Conservation (phyloP, 2,329 filamentous ascomycete species). For the Knoxdaviesia capensis region DNA sequence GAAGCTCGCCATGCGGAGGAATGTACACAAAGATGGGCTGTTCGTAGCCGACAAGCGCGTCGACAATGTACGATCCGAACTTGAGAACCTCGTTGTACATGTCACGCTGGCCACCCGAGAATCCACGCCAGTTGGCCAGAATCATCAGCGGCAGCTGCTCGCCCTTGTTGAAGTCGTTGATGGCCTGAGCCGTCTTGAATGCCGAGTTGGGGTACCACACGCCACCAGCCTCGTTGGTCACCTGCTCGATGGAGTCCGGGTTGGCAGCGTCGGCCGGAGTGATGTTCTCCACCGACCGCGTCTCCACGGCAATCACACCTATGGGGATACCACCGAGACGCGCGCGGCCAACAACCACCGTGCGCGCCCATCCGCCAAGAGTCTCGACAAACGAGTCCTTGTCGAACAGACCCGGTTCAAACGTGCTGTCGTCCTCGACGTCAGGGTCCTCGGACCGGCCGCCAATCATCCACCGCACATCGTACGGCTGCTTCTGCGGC, state of each 20-base stretch:
- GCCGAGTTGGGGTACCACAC: constrained; percentile 99
- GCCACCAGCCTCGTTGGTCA: constrained; percentile 86
- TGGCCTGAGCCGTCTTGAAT: constrained; percentile 97
- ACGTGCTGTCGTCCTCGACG: constrained; percentile 48
- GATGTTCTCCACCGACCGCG: constrained; percentile 87
- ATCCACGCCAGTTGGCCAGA: constrained; percentile 98
- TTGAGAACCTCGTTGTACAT: constrained; percentile 99
- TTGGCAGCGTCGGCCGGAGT: constrained; percentile 94
- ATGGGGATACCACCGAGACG: constrained; percentile 93
- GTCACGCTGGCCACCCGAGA: constrained; percentile 97
- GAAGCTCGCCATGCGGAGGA: constrained; percentile 85
- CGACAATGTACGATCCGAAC: constrained; percentile 97
- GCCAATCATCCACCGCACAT: constrained; percentile 82
- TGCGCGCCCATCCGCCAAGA: constrained; percentile 90
- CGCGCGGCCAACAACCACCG: constrained; percentile 89
- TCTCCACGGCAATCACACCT: constrained; percentile 95
- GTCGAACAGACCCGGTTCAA: constrained; percentile 84
- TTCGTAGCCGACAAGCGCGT: constrained; percentile 94
- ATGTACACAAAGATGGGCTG: constrained; percentile 99
- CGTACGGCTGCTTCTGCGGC: constrained; percentile 66
- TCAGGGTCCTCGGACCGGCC: constrained; percentile 40
- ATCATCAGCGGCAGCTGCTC: constrained; percentile 98
- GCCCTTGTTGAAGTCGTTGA: constrained; percentile 97
- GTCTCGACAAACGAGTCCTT: constrained; percentile 92
- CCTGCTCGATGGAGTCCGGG: constrained; percentile 92